Evolutionary conservation across 208 protist genomes (phyloP), one percentile per base, ranked within the genome.

Genomic region (Trypanosoma brucei): DNA sequence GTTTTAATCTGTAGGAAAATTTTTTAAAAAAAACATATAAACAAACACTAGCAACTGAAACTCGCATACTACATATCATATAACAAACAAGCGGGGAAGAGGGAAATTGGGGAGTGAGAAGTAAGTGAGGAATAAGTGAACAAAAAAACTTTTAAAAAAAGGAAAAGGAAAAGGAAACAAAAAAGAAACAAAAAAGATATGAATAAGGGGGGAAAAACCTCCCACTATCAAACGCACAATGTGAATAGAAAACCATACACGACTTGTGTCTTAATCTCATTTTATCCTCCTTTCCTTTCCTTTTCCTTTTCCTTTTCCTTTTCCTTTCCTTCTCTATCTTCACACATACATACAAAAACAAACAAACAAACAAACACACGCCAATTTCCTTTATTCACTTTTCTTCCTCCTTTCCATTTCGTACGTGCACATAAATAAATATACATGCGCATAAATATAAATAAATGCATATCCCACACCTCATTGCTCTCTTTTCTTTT

Each of bases 111-210:
- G 44, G 9, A 14, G 44, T 48, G 53, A 59, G 44, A 44, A 54
- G 0, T 39, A 45, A 54, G 33, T 44, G 11, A 54, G 35, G n/a
- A 44, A 64, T 35, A 34, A 51, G 13, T 35, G 11, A 46, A 62
- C 3, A 62, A 62, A 6, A 36, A 57, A 49, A 66, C 2, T 13
- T 4, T 52, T 8, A 30, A 31, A 22, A 65, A 35, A 52, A 40
- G 3, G 52, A 51, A 53, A 55, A 60, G 3, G 61, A 46, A 53
- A 68, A 40, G 38, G 40, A 2, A 59, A 66, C 7, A 51, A 46
- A 30, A 44, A 37, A 54, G 22, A 61, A 61, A 40, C n/a, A 35
- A 56, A 35, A 42, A n/a, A 40, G 44, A 42, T 11, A 59, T 14
- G 45, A 6, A 9, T 7, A 59, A 40, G 40, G 34, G 6, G 40